Evolutionary conservation across 2,329 filamentous ascomycete species (phyloP), one percentile per base, ranked within the genome.

Genomic region (Colletotrichum paranaense): DNA sequence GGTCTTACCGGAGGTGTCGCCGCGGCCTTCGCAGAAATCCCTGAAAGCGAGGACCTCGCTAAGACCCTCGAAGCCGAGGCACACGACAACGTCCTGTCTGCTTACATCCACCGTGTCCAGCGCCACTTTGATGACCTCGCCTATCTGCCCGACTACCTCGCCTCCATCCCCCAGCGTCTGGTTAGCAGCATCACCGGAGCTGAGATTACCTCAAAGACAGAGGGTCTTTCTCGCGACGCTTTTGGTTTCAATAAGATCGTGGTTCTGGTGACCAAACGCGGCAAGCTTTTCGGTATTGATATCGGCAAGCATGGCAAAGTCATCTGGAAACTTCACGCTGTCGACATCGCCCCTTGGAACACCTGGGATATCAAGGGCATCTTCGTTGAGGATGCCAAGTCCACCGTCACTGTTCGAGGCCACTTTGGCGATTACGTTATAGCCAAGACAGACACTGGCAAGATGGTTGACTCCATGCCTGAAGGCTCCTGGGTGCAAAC

Each of bases 181-280:
- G 78, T 95, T 3, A 89, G 89, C 74, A 92, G 90, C 75, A 85
- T 94, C 19, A 79, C 92, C 9, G 90, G 91, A 38, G 89, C 89
- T 0, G 86, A 88, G 9, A 84, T 87, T 19, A 78, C 82, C 1
- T 82, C 79, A 14, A 82, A 83, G 26, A 80, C 81, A 24, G 81
- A 85, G 32, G 86, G 86, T 7, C 84, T 92, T n/a, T 84, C 86
- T 22, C 88, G 91, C 19, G 93, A 97, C 78, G 90, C 88, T 52
- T 98, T 98, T 81, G 96, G 96, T 5, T 96, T 98, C 83, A 92
- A 94, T 81, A 97, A 98, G 83, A 85, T 96, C 38, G 89, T 95
- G 6, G 87, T 98, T 70, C 86, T 98, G 63, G 95, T 93, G 6
- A 98, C 95, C 2, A 88, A 90, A 67, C 92, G 91, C 69, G 95